Conservation (phyloP, 108 stramenopile genomes). For the Conticribra weissflogii region DNA sequence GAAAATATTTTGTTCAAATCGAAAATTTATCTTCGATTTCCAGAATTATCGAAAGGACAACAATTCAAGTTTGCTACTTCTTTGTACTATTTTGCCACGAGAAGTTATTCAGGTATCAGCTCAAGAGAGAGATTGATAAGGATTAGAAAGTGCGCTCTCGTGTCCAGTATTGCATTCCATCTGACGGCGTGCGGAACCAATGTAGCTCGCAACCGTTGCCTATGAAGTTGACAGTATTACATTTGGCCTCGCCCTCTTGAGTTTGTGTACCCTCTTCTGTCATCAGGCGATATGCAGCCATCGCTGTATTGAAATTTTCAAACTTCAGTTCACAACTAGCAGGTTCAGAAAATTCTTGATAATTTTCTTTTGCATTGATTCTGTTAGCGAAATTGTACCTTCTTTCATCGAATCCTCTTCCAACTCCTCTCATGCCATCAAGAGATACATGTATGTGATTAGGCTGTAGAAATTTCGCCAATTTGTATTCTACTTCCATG, state of each 20-base stretch:
- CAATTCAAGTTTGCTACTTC: neutral
- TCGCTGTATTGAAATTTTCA: slow-evolving; percentile 64
- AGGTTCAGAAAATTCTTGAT: slow-evolving; percentile 28
- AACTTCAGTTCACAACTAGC: slow-evolving; percentile 72
- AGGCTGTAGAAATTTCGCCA: slow-evolving; percentile 63
- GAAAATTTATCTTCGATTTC: no score
- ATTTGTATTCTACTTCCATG: slow-evolving; percentile 66
- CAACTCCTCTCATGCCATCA: slow-evolving; percentile 51
- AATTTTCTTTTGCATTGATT: neutral
- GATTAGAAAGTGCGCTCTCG: slow-evolving; percentile 57
- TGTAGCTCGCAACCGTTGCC: slow-evolving; percentile 47
- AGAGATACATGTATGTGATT: slow-evolving; percentile 59
- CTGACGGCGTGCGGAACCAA: slow-evolving; percentile 75
- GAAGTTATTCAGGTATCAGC: neutral
- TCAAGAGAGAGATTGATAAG: neutral
- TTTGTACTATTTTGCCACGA: neutral
- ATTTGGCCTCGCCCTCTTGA: slow-evolving; percentile 16
- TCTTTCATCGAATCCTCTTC: slow-evolving; percentile 7
- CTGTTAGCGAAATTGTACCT: neutral
- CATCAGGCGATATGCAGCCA: slow-evolving; percentile 58
- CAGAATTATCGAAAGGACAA: no score
- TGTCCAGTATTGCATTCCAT: slow-evolving; percentile 80
- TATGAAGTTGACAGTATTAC: slow-evolving; percentile 17
- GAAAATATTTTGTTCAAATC: no score
- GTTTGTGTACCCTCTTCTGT: slow-evolving; percentile 8